Conservation (phyloP, 148 eudicot species). For the Rhododendron simsii region DNA sequence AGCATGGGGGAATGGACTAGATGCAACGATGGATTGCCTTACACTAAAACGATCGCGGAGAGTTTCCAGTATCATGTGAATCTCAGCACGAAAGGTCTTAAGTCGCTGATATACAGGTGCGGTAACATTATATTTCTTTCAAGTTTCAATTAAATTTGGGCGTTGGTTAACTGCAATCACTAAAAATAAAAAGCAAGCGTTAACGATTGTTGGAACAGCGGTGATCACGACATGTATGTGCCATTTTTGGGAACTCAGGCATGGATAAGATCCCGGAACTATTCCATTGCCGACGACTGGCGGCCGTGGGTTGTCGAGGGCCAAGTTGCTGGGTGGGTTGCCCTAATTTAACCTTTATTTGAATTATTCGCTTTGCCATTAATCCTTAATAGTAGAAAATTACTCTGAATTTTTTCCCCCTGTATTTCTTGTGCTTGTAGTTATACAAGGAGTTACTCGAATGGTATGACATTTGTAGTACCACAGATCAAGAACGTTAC, state of each 20-base stretch:
- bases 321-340: constrained; percentile 35
- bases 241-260: constrained; percentile 27
- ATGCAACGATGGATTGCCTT: constrained; percentile 18
- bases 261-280: not conserved
- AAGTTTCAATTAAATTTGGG: no score
- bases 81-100: constrained; percentile 26
- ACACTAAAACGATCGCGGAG: not conserved
- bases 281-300: constrained; percentile 30
- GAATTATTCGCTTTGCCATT: not conserved
- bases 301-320: constrained; percentile 28
- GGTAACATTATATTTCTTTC: no score
- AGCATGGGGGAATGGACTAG: constrained; percentile 17
- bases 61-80: not conserved
- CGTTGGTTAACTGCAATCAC: not conserved
- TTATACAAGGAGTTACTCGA: constrained; percentile 27
- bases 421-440: constrained; percentile 8
- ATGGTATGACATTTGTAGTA: constrained; percentile 31
- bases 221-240: constrained; percentile 34
- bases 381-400: not conserved
- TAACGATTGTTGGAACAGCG: constrained; percentile 11
- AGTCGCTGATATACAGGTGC: constrained; percentile 35
- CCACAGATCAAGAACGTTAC: no score
- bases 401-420: not conserved
- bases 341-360: not conserved
- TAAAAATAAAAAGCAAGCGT: not conserved